A percentile compares a stretch with the other conserved stretches of the same genome.
Evolutionary conservation across 2,329 filamentous ascomycete species (phyloP).

Genomic region (Sporothrix protearum): DNA sequence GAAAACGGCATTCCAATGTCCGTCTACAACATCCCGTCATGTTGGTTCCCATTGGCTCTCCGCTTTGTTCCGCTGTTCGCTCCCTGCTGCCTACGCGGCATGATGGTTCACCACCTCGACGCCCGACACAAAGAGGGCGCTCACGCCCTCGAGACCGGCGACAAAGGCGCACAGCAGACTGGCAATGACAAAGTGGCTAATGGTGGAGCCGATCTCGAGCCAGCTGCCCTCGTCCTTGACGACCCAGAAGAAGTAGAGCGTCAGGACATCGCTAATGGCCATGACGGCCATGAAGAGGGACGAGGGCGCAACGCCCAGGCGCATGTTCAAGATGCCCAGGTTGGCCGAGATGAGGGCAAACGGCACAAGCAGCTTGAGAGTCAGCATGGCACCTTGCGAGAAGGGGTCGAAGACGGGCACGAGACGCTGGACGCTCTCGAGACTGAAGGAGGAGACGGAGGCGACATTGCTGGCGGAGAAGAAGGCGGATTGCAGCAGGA

Average conservation of each 20-base stretch:
- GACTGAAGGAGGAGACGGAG: slow-evolving; percentile 85
- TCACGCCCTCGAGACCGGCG: slow-evolving; percentile 78
- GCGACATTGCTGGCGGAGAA: slow-evolving; percentile 97
- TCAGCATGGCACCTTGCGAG: slow-evolving; percentile 78
- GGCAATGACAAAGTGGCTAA: slow-evolving; percentile 92
- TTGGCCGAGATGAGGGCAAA: slow-evolving; percentile 91
- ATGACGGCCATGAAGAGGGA: slow-evolving; percentile 94
- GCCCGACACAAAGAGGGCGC: slow-evolving; percentile 75
- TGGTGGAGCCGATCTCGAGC: slow-evolving; percentile 96
- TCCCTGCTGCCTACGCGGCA: not conserved
- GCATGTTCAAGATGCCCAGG: slow-evolving; percentile 84
- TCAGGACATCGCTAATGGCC: slow-evolving; percentile 85
- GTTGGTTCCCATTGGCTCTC: not conserved
- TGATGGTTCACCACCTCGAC: slow-evolving; percentile 57
- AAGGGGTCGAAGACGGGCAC: slow-evolving; percentile 93
- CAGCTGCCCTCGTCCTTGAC: slow-evolving; percentile 95
- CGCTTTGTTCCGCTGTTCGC: not conserved
- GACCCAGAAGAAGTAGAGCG: slow-evolving; percentile 95
- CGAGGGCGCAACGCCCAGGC: slow-evolving; percentile 78
- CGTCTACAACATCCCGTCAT: not conserved
- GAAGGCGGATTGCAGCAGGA: slow-evolving; percentile 89
- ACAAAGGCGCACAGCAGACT: slow-evolving; percentile 89
- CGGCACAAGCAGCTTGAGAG: slow-evolving; percentile 87
- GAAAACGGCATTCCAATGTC: not conserved
- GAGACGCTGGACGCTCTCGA: slow-evolving; percentile 84